These are phyloP conservation scores for Magnolia kwangsiensis DNA, from an alignment of 164 flowering plant species.

Conservation along the genomic window DNA sequence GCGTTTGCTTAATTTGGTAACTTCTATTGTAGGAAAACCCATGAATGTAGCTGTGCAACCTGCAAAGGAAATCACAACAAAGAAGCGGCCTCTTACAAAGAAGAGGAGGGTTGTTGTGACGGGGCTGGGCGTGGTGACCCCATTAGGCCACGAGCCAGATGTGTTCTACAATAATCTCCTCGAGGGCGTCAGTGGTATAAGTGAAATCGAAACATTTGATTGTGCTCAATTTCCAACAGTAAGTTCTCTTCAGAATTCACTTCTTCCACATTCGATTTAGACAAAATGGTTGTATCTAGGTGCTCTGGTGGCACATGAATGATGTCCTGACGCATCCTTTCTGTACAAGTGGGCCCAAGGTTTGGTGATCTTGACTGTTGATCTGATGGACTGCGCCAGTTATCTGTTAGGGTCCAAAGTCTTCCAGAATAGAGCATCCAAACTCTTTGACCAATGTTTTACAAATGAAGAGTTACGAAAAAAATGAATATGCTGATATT, in stretches of 20 bases:
- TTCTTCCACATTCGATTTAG: not conserved
- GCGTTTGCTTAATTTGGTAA: not conserved
- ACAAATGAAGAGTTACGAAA: no score
- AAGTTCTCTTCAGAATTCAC: conserved; percentile 9
- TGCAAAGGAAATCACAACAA: conserved; percentile 43
- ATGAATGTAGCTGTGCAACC: conserved; percentile 72
- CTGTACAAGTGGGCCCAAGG: not conserved
- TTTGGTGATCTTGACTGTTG: not conserved
- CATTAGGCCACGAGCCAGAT: conserved; percentile 84
- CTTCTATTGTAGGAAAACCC: conserved; percentile 40
- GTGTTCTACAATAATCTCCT: conserved; percentile 85
- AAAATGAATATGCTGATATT: no score
- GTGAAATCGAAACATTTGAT: conserved; percentile 90
- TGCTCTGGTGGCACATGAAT: not conserved
- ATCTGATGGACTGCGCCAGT: not conserved
- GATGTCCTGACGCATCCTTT: not conserved
- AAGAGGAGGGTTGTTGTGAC: conserved; percentile 96
- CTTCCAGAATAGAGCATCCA: not conserved
- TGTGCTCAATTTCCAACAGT: conserved; percentile 88
- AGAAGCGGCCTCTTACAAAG: conserved; percentile 60
- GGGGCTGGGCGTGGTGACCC: conserved; percentile 85
- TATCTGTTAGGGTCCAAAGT: not conserved
- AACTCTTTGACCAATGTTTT: not conserved
- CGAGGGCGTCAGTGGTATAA: conserved; percentile 91
- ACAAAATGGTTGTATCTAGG: no score